Evolutionary conservation across 768 basidiomycete species (phyloP), one percentile per base, ranked within the genome.

Genomic region (Boletus pseudopeckii): DNA sequence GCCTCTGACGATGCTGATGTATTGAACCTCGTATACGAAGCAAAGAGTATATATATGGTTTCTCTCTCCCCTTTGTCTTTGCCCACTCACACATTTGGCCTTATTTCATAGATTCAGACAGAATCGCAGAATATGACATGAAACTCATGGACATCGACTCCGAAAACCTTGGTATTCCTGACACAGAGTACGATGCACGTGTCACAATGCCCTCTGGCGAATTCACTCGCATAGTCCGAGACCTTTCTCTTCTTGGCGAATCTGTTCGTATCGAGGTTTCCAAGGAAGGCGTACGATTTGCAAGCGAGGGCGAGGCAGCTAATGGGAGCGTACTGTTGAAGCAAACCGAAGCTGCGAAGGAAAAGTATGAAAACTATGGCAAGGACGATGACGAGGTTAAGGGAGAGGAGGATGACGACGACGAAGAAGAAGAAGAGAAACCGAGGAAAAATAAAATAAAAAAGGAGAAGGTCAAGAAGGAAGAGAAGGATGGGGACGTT

Each of bases 141-240:
- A 98, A 98, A 71, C 84, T 98, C 49, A 98, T 99, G 96, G 96
- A 98, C 65, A 99, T 99, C 66, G 96, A 99, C 71, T 78, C 91
- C 22, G 97, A 99, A 73, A 86, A 84, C 42, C 87, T 98, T 48
- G 88, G 88, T 45, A 98, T 98, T 65, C 97, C 97, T 15, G 95
- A 98, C 59, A 99, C 97, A 3, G 89, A 95, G 46, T 99, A 98
- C 72, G 96, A 98, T 64, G 92, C 92, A 4, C 86, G 88, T 52
- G 85, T 98, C 45, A 85, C 86, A 18, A 85, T 99, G 83, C 81
- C 90, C 8, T 82, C 93, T 0, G 54, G 77, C 34, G 97, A 99
- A 70, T 98, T 99, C 66, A 73, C 85, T 26, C 85, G 95, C 48
- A 98, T 99, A 67, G 92, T 96, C 45, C 85, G 91, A 48, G 96